A percentile compares a stretch with the other conserved stretches of the same genome.
Evolutionary conservation across 2,329 filamentous ascomycete species (phyloP).

Genomic region (Aspergillus flavus): DNA sequence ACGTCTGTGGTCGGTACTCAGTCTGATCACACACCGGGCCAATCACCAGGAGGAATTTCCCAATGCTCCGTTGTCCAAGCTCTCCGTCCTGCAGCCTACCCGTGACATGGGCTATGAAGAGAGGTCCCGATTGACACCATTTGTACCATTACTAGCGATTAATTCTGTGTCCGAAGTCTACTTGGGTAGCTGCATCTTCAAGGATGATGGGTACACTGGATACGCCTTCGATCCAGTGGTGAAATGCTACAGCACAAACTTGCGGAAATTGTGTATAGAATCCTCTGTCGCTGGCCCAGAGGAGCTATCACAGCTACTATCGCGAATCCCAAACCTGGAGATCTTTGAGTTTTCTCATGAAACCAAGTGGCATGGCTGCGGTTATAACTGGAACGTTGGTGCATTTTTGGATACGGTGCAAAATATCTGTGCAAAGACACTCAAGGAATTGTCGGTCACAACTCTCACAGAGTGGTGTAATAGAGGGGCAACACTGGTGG

Average conservation of each 20-base stretch:
- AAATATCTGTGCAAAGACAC: background rate
- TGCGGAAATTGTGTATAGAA: conserved; percentile 3
- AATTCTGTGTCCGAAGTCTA: conserved; percentile 7
- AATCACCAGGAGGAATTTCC: conserved; percentile 6
- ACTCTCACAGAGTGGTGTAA: background rate
- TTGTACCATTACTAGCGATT: conserved; percentile 4
- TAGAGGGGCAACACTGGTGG: conserved; percentile 2
- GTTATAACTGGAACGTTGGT: conserved; percentile 6
- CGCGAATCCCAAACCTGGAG: conserved; percentile 10
- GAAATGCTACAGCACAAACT: conserved; percentile 6
- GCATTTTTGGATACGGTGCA: conserved; percentile 7
- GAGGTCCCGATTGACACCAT: background rate
- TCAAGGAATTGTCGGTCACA: conserved; percentile 7
- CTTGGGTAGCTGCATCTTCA: conserved; percentile 6
- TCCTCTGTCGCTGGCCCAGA: conserved; percentile 2
- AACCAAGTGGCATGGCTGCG: conserved; percentile 10
- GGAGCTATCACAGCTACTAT: conserved; percentile 10
- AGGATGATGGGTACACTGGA: conserved; percentile 11
- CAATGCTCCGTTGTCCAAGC: conserved; percentile 3
- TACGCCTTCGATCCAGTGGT: conserved; percentile 1
- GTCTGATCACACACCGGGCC: conserved; percentile 2
- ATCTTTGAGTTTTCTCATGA: conserved; percentile 10
- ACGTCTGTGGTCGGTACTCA: conserved; percentile 2
- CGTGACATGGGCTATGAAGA: conserved; percentile 7
- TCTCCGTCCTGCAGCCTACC: background rate